Base-by-base conservation (phyloP, 2,329 filamentous ascomycete genomes). In the Neofusicoccum cordaticola region DNA sequence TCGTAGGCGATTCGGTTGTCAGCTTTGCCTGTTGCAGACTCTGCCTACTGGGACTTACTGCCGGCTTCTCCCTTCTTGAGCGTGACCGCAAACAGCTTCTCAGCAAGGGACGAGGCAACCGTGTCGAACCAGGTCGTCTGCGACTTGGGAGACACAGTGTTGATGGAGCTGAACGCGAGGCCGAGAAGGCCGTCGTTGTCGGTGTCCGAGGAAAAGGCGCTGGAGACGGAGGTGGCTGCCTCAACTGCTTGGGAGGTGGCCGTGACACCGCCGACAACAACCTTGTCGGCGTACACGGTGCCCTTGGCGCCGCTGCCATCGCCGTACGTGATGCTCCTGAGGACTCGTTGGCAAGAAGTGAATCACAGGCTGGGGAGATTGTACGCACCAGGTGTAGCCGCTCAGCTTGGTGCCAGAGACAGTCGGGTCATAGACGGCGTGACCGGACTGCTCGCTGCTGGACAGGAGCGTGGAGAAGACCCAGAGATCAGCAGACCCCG, bases 401-500 rank as follows among this genome's bases (percentile, higher is more conserved):
- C 66, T 67, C 57, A 86, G 69, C 50, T 80, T 73, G 67, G 80
- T 81, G 52, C 78, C 78, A 1, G 79, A 82, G 6, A 65, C 73
- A 31, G 82, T 81, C 3, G 85, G 84, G 47, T 81, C 78, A 76
- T 91, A 91, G 69, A 86, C 73, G 44, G 76, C 72, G 69, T 90
- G 88, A 4, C 85, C 86, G 7, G 74, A 72, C 34, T 83, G 80
- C 57, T 86, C 76, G 15, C 77, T 75, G 4, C 77, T 69, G 4
- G 84, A 73, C 13, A 88, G 84, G 27, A 87, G 80, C 17, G 80
- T 81, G 0, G 88, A 90, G 76, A 89, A 90, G 45, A 86, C 89
- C 85, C 84, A 95, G 56, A 90, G 84, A 77, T 90, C 88, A 47
- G 87, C 82, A 67, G 81, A 89, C 67, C 82, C 88, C 13, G 90